Base-by-base conservation (phyloP, 2,329 filamentous ascomycete genomes). In the Sarocladiaceae sp. region DNA sequence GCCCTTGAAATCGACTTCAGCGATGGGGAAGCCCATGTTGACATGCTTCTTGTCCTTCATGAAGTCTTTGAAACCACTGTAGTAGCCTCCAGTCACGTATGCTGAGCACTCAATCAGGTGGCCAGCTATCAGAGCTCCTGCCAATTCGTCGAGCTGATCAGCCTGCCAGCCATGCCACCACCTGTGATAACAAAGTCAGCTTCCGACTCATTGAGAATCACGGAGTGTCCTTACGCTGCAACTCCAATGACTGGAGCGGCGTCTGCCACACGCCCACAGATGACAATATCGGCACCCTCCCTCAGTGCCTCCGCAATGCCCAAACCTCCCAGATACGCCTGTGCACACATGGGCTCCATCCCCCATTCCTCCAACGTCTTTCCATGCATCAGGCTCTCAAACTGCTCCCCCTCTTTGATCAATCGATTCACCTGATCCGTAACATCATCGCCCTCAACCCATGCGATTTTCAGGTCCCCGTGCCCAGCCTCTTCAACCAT, bases 21-120 rank as follows among this genome's bases (percentile, higher is more conserved):
- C 75, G 55, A 80, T 77, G 1, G 73, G 74, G 52, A 77, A 78
- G 0, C 68, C 67, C 1, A 75, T 66, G 42, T 74, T 71, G 11
- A 55, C 51, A 23, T 56, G 53, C 33, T 53, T 55, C 36, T 53
- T 55, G 1, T 53, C 51, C 40, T 46, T 46, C 7, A 46, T 26
- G 33, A 37, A 52, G 26, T 55, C 56, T 37, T 66, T 64, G 53
- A 66, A 68, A 5, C 63, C 64, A 33, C 60, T 59, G 50, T 60
- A 62, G 51, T 67, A 65, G 0, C 66, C 66, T 10, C 60, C 65
- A 1, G 64, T 67, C 11, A 59, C 62, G 50, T 64, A 65, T 1
- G 58, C 58, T 23, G 54, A 54, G 51, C 59, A 61, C 47, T 61
- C 59, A 18, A 61, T 58, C 3, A 61, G 42, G 52, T 61, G 59